Evolutionary conservation across 2,329 filamentous ascomycete genomes (phyloP).

Genomic region (Tolypocladium inflatum): DNA sequence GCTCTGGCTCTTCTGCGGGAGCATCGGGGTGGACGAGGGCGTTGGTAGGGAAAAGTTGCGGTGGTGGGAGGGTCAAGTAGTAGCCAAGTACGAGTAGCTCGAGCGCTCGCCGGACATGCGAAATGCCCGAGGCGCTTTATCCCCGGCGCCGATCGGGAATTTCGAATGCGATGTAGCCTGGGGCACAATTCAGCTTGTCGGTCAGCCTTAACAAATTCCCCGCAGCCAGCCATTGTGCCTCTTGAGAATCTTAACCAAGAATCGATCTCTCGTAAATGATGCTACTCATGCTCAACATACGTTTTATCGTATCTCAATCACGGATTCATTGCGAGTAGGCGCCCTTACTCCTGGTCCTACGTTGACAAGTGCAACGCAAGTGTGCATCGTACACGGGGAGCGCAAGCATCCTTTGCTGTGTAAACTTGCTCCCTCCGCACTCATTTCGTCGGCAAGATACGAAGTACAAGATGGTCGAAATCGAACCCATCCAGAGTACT

Average conservation of each 20-base stretch:
- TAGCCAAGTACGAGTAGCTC: no score
- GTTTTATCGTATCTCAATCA: neutral
- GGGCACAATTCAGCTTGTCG: neutral
- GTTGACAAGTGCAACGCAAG: no score
- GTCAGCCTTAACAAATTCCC: neutral
- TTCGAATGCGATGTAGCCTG: neutral
- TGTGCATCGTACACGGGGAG: no score
- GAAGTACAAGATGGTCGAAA: neutral
- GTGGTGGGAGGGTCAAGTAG: neutral
- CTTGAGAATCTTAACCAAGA: no score
- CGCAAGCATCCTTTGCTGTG: no score
- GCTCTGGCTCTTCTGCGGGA: neutral
- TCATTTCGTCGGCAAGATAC: neutral
- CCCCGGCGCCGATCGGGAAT: neutral
- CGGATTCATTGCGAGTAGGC: no score
- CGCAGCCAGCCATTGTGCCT: neutral
- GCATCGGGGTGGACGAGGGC: constrained; percentile 4
- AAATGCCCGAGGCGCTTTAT: neutral
- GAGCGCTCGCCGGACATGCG: neutral
- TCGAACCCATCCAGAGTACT: neutral
- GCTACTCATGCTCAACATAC: no score
- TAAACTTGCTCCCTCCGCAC: neutral
- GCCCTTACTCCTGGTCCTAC: no score
- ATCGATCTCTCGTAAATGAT: no score
- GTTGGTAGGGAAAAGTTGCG: neutral